Conservation (phyloP, 495 filamentous ascomycete genomes). For the Hypoxylon intermedium region DNA sequence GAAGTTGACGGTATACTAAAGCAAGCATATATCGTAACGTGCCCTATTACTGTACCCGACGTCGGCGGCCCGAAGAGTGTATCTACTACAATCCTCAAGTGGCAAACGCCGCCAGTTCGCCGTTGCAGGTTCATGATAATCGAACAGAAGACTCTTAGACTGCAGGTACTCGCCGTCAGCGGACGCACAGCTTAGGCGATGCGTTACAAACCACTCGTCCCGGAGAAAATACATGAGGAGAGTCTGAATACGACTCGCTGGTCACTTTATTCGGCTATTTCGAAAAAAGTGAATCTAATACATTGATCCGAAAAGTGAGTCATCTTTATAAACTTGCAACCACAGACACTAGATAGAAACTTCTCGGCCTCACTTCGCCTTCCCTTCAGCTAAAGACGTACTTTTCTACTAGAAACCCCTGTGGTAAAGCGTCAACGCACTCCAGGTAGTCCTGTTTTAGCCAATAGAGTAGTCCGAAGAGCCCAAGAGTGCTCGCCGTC, state of each 20-base stretch:
- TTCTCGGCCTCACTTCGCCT: too few species aligned
- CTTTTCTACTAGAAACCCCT: too few species aligned
- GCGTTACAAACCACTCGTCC: background rate
- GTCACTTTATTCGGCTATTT: conserved; percentile 39
- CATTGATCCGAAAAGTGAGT: conserved; percentile 29
- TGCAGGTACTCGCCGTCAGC: background rate
- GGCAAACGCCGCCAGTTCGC: background rate
- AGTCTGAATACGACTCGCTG: conserved; percentile 12
- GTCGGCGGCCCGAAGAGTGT: conserved; percentile 22
- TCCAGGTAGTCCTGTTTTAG: too few species aligned
- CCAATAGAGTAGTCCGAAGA: too few species aligned
- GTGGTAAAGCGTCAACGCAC: too few species aligned
- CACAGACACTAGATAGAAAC: background rate
- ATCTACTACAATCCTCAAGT: conserved; percentile 12
- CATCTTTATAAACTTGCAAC: too few species aligned
- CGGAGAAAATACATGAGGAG: background rate
- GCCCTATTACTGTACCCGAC: too few species aligned
- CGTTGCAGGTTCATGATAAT: too few species aligned
- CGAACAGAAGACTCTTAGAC: background rate
- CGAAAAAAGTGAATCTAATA: conserved; percentile 33
- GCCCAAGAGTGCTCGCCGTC: too few species aligned
- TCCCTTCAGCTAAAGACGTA: too few species aligned
- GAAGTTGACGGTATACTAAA: too few species aligned
- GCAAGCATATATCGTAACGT: too few species aligned
- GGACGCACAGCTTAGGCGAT: background rate